These are phyloP conservation scores for Diaporthe caulivora DNA, from an alignment of 2,329 filamentous ascomycete genomes.

Conservation along the genomic window DNA sequence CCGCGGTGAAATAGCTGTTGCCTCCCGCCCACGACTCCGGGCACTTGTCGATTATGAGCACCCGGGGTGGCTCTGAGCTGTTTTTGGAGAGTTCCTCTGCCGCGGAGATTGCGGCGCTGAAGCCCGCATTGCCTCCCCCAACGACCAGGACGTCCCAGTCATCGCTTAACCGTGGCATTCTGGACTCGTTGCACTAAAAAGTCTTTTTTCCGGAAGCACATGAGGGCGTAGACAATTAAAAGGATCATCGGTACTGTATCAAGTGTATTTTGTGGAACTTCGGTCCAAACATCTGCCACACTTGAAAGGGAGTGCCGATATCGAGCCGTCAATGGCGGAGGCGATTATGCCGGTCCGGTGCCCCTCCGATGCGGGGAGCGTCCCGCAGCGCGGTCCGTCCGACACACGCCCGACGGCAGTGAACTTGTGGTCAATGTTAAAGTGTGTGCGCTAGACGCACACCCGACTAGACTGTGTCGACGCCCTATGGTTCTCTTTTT, in stretches of 20 bases:
- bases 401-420: neutral
- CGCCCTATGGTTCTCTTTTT: neutral
- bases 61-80: conserved; percentile 50
- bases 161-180: conserved; percentile 14
- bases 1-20: conserved; percentile 75
- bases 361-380: conserved; percentile 13
- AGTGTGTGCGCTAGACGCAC: neutral
- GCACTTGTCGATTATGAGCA: conserved; percentile 72
- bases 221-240: too few species aligned
- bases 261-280: too few species aligned
- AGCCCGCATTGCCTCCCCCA: conserved; percentile 75
- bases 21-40: conserved; percentile 71
- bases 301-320: neutral
- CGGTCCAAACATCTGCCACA: neutral
- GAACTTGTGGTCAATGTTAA: neutral
- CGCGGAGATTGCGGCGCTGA: conserved; percentile 70
- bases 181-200: neutral
- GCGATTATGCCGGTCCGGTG: neutral
- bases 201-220: too few species aligned
- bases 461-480: neutral
- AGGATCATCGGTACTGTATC: too few species aligned
- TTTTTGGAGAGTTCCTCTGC: conserved; percentile 50
- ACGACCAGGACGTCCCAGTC: conserved; percentile 63
- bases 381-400: neutral
- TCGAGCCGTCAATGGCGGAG: conserved; percentile 8